Evolutionary conservation across 1,284 basidiomycete species (phyloP), one percentile per base, ranked within the genome.

Genomic region (Trametes polyzona): DNA sequence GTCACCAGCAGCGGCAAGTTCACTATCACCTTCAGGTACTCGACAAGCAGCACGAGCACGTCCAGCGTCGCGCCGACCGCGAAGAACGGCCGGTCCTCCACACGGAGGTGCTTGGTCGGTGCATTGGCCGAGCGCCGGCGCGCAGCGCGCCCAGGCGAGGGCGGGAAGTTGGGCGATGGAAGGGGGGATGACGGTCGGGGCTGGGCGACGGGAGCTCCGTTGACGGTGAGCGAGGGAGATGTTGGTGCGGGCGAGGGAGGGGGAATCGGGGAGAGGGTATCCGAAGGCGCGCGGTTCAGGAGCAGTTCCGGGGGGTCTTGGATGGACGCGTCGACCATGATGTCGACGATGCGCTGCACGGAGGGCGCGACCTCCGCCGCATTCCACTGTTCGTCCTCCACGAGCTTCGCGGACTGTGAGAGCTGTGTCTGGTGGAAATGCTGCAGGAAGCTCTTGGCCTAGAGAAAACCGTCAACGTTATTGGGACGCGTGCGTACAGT

Each of bases 311-410:
- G 78, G 0, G 92, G 89, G 71, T 98, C 94, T 12, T 78, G 80
- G 24, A 96, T 86, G 4, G 95, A 96, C 23, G 88, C 85, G 61
- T 91, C 87, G 27, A 98, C 81, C 50, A 99, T 76, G 14, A 87
- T 76, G 64, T 91, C 81, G 40, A 90, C 83, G n/a, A 84, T 78
- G 37, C 80, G 80, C 71, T 98, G 96, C 10, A 90, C 74, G 1
- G 76, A 67, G 5, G 76, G 68, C 1, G 85, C 75, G 1, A 97
- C 87, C 52, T 97, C 95, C 3, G 84, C 79, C 29, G 92, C 91
- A 49, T 81, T 85, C 93, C 95, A 96, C 43, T 87, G 87, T 67
- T 96, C 95, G 64, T 95, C 92, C 70, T 96, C 93, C 7, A 99
- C 96, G 12, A 93, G 77, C 70, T 91, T 93, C 23, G 96, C 95